phyloP scores from a whole-genome alignment of 1,284 basidiomycete genomes.

The Malassezia cuniculi region DNA sequence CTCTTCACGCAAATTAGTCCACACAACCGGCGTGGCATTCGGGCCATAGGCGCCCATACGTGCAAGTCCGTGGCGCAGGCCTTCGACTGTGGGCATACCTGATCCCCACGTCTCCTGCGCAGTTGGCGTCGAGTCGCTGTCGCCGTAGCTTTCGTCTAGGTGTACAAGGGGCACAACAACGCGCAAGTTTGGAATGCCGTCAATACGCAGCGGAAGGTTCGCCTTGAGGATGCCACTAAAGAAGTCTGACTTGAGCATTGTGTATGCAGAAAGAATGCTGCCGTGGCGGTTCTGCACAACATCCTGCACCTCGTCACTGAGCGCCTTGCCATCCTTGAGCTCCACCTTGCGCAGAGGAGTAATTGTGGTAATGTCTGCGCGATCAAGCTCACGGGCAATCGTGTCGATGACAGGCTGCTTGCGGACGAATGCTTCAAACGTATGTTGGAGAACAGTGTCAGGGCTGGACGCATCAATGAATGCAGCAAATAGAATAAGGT shows the following conservation, averaged over 20 bases:
- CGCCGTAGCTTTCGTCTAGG: background rate
- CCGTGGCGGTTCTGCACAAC: constrained; percentile 70
- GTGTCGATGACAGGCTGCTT: constrained; percentile 69
- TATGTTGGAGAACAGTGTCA: constrained; percentile 47
- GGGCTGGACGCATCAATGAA: constrained; percentile 76
- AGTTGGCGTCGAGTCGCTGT: constrained; percentile 8
- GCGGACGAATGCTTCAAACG: constrained; percentile 35
- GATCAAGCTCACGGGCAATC: constrained; percentile 76
- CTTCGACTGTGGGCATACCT: constrained; percentile 43
- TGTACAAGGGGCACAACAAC: constrained; percentile 27
- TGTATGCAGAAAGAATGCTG: constrained; percentile 74
- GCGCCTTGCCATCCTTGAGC: constrained; percentile 59
- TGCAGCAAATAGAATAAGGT: constrained; percentile 83
- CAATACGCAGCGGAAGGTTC: constrained; percentile 32
- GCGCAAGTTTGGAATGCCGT: constrained; percentile 42
- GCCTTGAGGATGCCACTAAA: constrained; percentile 51
- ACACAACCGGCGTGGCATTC: constrained; percentile 27
- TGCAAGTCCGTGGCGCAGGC: constrained; percentile 32
- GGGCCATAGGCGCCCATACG: constrained; percentile 33
- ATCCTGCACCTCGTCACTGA: constrained; percentile 47
- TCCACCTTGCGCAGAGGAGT: constrained; percentile 59
- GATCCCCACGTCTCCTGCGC: constrained; percentile 37
- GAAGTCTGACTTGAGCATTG: constrained; percentile 94
- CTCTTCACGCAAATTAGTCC: constrained; percentile 42
- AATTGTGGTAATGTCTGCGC: constrained; percentile 65